These are phyloP conservation scores for Saturnispora ahearnii DNA, from an alignment of 805 yeast genomes.

Conservation along the genomic window DNA sequence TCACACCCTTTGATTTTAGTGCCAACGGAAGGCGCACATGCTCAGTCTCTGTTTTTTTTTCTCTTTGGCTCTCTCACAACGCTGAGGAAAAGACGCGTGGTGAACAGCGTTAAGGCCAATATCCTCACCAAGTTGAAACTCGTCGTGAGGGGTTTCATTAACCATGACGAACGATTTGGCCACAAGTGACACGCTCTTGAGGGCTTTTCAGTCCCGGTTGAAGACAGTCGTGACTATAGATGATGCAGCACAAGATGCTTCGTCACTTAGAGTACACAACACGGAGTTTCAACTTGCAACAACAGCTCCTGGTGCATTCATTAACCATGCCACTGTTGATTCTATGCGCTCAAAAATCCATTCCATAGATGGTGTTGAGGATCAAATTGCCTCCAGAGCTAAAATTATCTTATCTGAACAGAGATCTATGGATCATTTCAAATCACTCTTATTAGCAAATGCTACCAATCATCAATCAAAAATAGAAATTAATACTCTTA, in stretches of 20 bases:
- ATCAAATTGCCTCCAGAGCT: not conserved
- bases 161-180: slow-evolving; percentile 3
- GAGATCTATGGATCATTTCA: not conserved
- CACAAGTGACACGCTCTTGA: slow-evolving; percentile 3
- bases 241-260: not conserved
- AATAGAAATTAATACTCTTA: not conserved
- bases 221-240: slow-evolving; percentile 3
- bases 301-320: slow-evolving; percentile 6
- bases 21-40: not conserved
- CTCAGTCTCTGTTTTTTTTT: not conserved
- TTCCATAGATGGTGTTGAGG: not conserved
- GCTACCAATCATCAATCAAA: slow-evolving; percentile 5
- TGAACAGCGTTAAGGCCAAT: not conserved
- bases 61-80: not conserved
- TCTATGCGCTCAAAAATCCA: not conserved
- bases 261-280: not conserved
- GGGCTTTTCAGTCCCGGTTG: slow-evolving; percentile 4
- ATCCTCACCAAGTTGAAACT: slow-evolving; percentile 1
- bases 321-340: not conserved
- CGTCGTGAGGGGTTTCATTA: not conserved
- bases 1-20: too few species aligned
- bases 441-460: not conserved
- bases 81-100: slow-evolving; percentile 2
- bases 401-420: not conserved
- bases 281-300: slow-evolving; percentile 6